Percentiles rank a stretch among this genome's conserved stretches.
Evolutionary conservation across 2,329 filamentous ascomycete species (phyloP).

Genomic region (Sclerotiophoma versabilis): DNA sequence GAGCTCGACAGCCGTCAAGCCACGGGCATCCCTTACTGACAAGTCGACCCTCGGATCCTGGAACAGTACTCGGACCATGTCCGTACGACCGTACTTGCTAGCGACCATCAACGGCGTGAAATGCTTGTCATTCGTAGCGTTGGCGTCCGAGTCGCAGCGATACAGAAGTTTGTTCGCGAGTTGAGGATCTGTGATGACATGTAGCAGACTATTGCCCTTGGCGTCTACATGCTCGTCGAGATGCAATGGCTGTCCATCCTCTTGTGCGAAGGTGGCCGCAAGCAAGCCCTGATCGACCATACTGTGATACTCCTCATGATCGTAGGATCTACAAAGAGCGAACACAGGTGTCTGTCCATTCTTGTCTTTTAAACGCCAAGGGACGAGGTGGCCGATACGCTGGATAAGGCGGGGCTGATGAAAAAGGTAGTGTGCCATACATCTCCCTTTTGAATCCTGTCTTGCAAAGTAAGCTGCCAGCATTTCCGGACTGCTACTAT

Average conservation of each 20-base stretch:
- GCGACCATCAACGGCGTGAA: conserved; percentile 98
- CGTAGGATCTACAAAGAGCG: conserved; percentile 92
- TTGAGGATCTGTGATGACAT: conserved; percentile 87
- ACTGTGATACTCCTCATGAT: conserved; percentile 81
- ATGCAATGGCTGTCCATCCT: conserved; percentile 80
- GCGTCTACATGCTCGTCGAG: conserved; percentile 90
- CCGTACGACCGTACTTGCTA: conserved; percentile 95
- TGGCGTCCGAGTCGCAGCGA: conserved; percentile 91
- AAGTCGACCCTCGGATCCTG: conserved; percentile 87
- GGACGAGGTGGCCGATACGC: conserved; percentile 77
- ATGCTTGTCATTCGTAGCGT: conserved; percentile 91
- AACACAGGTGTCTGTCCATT: conserved; percentile 98
- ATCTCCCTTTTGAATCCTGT: conserved; percentile 86
- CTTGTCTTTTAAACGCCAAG: conserved; percentile 90
- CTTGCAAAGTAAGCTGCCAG: conserved; percentile 73
- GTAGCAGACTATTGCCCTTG: conserved; percentile 94
- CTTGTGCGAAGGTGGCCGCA: conserved; percentile 76
- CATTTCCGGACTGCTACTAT: conserved; percentile 61
- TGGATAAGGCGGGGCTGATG: conserved; percentile 83
- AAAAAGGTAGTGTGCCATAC: conserved; percentile 95
- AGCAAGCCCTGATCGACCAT: conserved; percentile 88
- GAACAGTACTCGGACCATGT: conserved; percentile 89
- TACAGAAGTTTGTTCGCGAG: conserved; percentile 78
- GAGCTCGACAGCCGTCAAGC: conserved; percentile 91
- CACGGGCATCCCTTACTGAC: conserved; percentile 81